A percentile compares a stretch with the other conserved stretches of the same genome.
phyloP scores from a whole-genome alignment of 2,329 filamentous ascomycete genomes.

The Lasiodiplodia hormozganensis region DNA sequence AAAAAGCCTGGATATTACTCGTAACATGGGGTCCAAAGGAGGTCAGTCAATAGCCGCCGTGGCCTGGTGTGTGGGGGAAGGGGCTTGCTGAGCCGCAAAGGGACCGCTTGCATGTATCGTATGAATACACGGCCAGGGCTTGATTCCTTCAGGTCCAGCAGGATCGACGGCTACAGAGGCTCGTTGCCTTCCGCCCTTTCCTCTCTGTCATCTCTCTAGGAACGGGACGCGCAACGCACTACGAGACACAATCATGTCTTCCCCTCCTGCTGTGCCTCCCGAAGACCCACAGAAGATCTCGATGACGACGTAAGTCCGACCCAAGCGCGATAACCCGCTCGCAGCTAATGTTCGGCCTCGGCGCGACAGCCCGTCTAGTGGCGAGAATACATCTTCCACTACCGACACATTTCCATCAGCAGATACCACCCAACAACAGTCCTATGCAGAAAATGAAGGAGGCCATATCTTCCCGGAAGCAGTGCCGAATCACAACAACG shows the following conservation, averaged over 20 bases:
- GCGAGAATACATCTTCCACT: not conserved
- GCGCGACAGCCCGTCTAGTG: not conserved
- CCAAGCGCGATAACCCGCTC: not conserved
- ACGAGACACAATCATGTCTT: not conserved
- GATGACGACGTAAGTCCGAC: not conserved
- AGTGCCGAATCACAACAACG: not conserved
- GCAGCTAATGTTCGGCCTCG: too few relatives aligned
- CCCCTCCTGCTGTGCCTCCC: slow-evolving; percentile 2
- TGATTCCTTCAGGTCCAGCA: not conserved
- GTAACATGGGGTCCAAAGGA: slow-evolving; percentile 1
- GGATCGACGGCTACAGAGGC: not conserved
- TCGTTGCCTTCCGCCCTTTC: not conserved
- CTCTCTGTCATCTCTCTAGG: not conserved
- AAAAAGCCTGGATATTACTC: slow-evolving; percentile 2
- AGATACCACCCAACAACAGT: not conserved
- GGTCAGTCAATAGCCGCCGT: slow-evolving; percentile 4
- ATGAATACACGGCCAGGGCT: not conserved
- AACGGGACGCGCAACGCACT: not conserved
- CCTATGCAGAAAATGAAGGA: not conserved
- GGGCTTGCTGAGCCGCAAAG: slow-evolving; percentile 6
- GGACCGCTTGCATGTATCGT: not conserved
- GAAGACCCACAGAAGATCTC: not conserved
- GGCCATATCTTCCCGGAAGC: slow-evolving; percentile 2
- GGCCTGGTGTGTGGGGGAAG: not conserved
- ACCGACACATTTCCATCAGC: slow-evolving; percentile 3